These are phyloP conservation scores for Uronychia setigera DNA, from an alignment of 73 alveolate species.

Conservation along the genomic window DNA sequence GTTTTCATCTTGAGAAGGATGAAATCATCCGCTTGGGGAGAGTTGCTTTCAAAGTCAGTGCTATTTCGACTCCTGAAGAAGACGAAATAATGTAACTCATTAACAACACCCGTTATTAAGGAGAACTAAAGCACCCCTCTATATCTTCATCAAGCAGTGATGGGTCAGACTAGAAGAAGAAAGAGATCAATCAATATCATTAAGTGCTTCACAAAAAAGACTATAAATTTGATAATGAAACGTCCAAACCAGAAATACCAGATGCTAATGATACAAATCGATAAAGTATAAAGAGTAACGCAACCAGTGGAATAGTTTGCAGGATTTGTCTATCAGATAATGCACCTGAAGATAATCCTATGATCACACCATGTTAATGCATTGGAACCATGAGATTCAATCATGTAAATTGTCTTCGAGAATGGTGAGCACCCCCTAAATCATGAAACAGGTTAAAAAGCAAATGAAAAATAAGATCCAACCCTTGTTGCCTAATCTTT, in stretches of 20 bases:
- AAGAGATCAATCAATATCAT: background rate
- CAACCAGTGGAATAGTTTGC: background rate
- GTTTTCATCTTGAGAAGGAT: background rate
- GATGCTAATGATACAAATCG: background rate
- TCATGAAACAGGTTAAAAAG: background rate
- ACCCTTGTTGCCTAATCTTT: slow-evolving; percentile 6
- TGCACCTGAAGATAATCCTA: background rate
- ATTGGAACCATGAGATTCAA: background rate
- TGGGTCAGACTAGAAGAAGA: too few species aligned
- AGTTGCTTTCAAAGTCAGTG: background rate
- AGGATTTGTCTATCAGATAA: background rate
- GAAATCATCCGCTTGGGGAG: background rate
- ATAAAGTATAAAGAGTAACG: background rate
- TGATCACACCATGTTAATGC: background rate
- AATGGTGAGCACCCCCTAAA: background rate
- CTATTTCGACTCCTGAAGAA: background rate
- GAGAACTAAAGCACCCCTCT: background rate
- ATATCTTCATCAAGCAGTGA: background rate
- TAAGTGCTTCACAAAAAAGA: background rate
- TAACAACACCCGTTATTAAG: background rate
- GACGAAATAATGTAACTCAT: background rate
- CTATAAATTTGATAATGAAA: background rate
- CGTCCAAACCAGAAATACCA: background rate
- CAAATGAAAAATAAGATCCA: background rate
- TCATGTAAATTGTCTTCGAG: background rate